Evolutionary conservation across 2,329 filamentous ascomycete genomes (phyloP), one percentile per base, ranked within the genome.

Genomic region (Dryadomyces sulphureus): DNA sequence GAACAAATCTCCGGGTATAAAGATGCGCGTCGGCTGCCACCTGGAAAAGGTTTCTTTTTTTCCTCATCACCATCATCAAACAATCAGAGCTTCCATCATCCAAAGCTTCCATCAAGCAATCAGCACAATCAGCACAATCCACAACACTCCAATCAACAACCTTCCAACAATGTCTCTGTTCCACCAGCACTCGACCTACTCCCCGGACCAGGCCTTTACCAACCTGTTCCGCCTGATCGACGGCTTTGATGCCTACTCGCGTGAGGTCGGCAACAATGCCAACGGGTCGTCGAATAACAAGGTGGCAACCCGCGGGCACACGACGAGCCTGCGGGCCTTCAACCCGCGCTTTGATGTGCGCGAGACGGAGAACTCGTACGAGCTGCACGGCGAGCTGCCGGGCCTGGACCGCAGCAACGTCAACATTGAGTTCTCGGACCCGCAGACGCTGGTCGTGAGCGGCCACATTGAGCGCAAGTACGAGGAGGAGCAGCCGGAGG

Each of bases 361-460:
- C 60, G 85, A 92, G 66, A 75, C 73, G 12, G 72, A 73, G 50
- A 64, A 76, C 6, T 60, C 67, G 52, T 90, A 87, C 59, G 80
- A 90, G 63, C 79, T 90, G 19, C 77, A 89, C 55, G 85, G 84
- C 56, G 84, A 90, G 62, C 75, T 90, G 6, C 80, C 84, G 0
- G 85, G 85, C 46, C 69, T 89, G 54, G 73, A 75, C 51, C 83
- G 85, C 65, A 77, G 84, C 55, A 69, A 88, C 56, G 68, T 92
- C 57, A 68, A 73, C 59, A 83, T 90, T 58, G 84, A 90, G 58
- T 90, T 89, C 69, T 79, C 77, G 48, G 84, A 90, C 59, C 68
- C 73, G 38, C 79, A 84, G 65, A 88, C 82, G 16, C 66, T 90
- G 38, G 71, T 77, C 52, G 69, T 92, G 59, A 76, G 75, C 48